Base-by-base conservation (phyloP, 257 asterid genomes). In the Phtheirospermum japonicum region DNA sequence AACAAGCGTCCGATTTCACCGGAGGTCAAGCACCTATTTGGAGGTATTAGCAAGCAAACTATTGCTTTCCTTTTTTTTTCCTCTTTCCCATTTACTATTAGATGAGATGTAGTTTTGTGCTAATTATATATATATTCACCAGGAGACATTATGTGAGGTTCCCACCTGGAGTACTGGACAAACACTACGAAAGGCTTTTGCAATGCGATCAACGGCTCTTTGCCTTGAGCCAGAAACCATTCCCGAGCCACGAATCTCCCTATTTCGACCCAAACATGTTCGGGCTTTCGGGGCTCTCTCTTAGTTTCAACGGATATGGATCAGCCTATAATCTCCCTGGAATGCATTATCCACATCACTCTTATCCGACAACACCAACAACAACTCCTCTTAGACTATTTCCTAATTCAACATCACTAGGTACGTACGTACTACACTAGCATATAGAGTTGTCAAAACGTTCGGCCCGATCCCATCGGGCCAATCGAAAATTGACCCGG, bases 11-110 rank as follows among this genome's bases (percentile, higher is more conserved):
- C 12, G 97, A 90, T 72, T 90, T 90, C 32, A 90, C 97, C 0
- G 79, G 87, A 18, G 90, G 93, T 4, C 85, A 83, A 71, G 97
- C 96, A 68, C 75, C 76, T 13, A 59, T 39, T n/a, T 77, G 68
- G 66, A 82, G 94, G 97, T 86, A 82, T 12, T 4, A 12, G 1
- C 23, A 36, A 14, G 18, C 53, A 36, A 19, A 57, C 1, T 34
- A 1, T 34, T 1, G 10, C 9, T 34, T 34, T 34, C n/a, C 40
- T 37, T 37, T 9, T 37, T 37, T 23, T 23, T 23, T 23, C 28
- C 28, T 3, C 1, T 23, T 23, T 23, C 3, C 1, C 1, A 1
- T 23, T 23, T 23, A 23, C 28, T 23, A 3, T 1, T 23, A 23
- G 1, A 3, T 23, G 28, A n/a, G n/a, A n/a, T n/a, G n/a, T n/a